A percentile compares a stretch with the other conserved stretches of the same genome.
Evolutionary conservation across 805 yeast genomes (phyloP).

Genomic region (Starmerella vaccinii): DNA sequence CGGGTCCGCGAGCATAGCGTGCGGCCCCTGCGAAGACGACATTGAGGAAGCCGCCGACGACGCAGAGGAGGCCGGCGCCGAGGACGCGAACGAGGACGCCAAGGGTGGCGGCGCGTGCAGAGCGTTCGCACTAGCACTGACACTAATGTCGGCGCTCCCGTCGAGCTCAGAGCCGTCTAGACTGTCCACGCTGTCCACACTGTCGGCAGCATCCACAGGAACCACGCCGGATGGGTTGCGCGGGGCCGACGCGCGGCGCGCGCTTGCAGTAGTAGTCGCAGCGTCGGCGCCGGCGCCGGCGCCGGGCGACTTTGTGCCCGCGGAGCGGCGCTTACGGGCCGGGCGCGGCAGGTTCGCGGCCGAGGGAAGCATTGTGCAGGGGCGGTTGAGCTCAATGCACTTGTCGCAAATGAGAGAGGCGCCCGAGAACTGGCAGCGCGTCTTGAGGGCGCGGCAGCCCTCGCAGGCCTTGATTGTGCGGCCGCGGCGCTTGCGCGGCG

Average conservation of each 20-base stretch:
- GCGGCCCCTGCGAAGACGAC: too few species aligned
- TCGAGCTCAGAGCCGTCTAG: too few species aligned
- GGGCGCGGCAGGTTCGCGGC: not conserved
- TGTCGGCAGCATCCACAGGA: too few species aligned
- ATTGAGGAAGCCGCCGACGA: too few species aligned
- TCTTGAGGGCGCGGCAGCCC: slow-evolving; percentile 20
- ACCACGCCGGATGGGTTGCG: too few species aligned
- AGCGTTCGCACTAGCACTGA: not conserved
- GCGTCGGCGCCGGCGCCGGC: not conserved
- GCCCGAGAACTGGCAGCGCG: slow-evolving; percentile 17
- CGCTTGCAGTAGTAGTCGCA: too few species aligned
- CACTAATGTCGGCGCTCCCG: not conserved
- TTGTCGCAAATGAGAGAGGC: slow-evolving; percentile 17
- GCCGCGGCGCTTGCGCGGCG: slow-evolving; percentile 10
- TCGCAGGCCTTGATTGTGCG: slow-evolving; percentile 18
- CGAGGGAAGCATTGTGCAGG: slow-evolving; percentile 12
- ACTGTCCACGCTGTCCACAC: not conserved
- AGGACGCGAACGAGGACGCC: too few species aligned
- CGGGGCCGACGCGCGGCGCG: too few species aligned
- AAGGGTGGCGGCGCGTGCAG: too few species aligned
- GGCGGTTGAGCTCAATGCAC: slow-evolving; percentile 14
- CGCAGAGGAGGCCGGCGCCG: too few species aligned
- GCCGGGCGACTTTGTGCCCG: not conserved
- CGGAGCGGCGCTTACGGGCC: not conserved
- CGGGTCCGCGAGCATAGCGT: too few species aligned